Percentiles rank a stretch among this genome's conserved stretches.
phyloP scores from a whole-genome alignment of 2,329 filamentous ascomycete species.

The Periconia sp. region DNA sequence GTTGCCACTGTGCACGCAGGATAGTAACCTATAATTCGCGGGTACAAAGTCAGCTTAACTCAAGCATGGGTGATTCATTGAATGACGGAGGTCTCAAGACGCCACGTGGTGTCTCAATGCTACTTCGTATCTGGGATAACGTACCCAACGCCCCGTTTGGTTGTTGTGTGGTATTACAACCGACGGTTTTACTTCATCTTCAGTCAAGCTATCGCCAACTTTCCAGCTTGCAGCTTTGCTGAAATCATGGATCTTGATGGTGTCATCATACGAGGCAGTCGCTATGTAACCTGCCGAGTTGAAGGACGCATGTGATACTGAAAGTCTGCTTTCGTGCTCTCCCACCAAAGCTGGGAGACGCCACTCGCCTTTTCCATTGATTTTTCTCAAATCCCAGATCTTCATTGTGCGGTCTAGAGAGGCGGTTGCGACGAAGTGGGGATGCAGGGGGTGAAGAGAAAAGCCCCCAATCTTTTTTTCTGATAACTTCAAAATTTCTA shows the following conservation, averaged over 20 bases:
- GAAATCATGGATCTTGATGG: conserved; percentile 88
- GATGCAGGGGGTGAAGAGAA: conserved; percentile 74
- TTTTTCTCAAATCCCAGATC: conserved; percentile 88
- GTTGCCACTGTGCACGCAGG: conserved; percentile 87
- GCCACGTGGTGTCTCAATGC: too few relatives aligned
- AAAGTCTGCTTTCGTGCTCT: conserved; percentile 79
- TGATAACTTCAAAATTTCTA: conserved; percentile 71
- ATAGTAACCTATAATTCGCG: too few relatives aligned
- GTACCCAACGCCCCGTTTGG: conserved; percentile 92
- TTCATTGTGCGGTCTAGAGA: conserved; percentile 87
- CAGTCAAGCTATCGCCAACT: conserved; percentile 61
- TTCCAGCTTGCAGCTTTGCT: conserved; percentile 47
- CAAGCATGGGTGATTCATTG: too few relatives aligned
- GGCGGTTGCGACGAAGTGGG: conserved; percentile 84
- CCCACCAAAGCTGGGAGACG: conserved; percentile 71
- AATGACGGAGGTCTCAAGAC: too few relatives aligned
- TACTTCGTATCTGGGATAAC: too few relatives aligned
- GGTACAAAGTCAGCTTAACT: too few relatives aligned
- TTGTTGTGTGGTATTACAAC: conserved; percentile 83
- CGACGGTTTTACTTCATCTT: conserved; percentile 68
- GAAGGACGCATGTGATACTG: conserved; percentile 91
- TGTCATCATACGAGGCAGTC: conserved; percentile 93
- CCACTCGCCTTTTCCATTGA: conserved; percentile 63
- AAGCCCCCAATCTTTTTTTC: conserved; percentile 98
- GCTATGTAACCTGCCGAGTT: conserved; percentile 82